Conservation (phyloP, 2,329 filamentous ascomycete species). For the Tympanopsis confertula region DNA sequence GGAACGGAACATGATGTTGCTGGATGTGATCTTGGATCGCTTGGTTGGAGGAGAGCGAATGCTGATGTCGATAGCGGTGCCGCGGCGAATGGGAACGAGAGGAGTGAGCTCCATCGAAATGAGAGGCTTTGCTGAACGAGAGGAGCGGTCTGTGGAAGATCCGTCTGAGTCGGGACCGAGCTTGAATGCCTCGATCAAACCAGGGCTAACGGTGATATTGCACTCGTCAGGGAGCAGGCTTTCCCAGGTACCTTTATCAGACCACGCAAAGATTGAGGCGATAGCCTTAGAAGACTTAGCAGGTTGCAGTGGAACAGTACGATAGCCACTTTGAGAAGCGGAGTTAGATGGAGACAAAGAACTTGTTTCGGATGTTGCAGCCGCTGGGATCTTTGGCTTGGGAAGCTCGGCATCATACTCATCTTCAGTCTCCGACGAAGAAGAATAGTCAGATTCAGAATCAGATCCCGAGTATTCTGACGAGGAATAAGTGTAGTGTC, state of each 20-base stretch:
- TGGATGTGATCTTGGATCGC: slow-evolving; percentile 31
- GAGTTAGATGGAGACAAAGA: background rate
- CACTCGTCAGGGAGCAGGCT: background rate
- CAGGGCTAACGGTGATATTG: background rate
- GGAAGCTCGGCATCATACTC: slow-evolving; percentile 11
- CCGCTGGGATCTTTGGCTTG: background rate
- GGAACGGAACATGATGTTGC: slow-evolving; percentile 58
- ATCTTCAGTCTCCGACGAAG: slow-evolving; percentile 17
- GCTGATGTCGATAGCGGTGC: slow-evolving; percentile 58
- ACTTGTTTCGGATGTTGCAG: background rate
- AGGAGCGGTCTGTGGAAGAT: background rate
- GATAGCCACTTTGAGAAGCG: background rate
- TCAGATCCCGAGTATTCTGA: background rate
- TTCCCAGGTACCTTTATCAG: slow-evolving; percentile 1
- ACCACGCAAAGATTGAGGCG: background rate
- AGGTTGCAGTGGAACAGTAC: background rate
- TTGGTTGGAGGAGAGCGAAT: slow-evolving; percentile 53
- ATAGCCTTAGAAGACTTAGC: background rate
- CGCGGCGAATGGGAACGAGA: slow-evolving; percentile 52
- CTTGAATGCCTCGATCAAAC: background rate
- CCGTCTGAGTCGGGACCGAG: background rate
- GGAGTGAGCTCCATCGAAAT: slow-evolving; percentile 52
- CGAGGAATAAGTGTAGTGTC: background rate
- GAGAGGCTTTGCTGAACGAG: background rate
- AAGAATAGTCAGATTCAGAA: slow-evolving; percentile 16